These are phyloP conservation scores for Zygoascus tannicola DNA, from an alignment of 805 yeast species.

Conservation along the genomic window DNA sequence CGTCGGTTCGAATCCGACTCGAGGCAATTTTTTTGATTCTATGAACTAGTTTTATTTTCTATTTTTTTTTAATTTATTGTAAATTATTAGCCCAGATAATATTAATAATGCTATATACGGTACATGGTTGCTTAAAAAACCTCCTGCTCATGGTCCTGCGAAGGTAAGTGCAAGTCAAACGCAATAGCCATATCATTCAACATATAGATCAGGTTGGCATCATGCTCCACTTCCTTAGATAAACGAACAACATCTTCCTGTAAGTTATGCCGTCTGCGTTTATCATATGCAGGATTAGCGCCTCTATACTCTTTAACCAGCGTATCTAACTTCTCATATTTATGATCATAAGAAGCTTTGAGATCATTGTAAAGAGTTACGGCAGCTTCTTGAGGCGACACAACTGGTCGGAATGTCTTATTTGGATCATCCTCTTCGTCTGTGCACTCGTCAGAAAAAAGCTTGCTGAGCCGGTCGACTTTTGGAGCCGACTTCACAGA, in stretches of 20 bases:
- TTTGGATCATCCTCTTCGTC: constrained; percentile 5
- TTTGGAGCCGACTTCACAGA: background rate
- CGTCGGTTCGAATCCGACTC: constrained; percentile 72
- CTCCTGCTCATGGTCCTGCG: no score
- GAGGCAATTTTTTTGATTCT: constrained; percentile 41
- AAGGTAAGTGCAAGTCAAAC: background rate
- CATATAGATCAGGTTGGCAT: constrained; percentile 16
- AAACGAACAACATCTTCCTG: constrained; percentile 7
- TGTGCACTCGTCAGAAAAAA: background rate
- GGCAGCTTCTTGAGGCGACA: constrained; percentile 11
- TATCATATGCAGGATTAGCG: constrained; percentile 11
- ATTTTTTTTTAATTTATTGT: no score
- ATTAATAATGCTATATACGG: no score
- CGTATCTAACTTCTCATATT: background rate
- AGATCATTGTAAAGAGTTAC: constrained; percentile 8
- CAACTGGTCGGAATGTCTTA: constrained; percentile 8
- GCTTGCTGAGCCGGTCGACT: background rate
- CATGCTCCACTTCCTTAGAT: constrained; percentile 13
- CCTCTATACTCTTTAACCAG: constrained; percentile 10
- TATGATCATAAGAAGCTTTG: constrained; percentile 3
- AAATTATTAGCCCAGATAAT: no score
- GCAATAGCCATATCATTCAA: constrained; percentile 12
- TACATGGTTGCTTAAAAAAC: no score
- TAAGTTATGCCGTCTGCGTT: constrained; percentile 9
- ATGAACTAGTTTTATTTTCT: no score